Conservation (phyloP, 805 yeast genomes). For the Candida coleopterorum region DNA sequence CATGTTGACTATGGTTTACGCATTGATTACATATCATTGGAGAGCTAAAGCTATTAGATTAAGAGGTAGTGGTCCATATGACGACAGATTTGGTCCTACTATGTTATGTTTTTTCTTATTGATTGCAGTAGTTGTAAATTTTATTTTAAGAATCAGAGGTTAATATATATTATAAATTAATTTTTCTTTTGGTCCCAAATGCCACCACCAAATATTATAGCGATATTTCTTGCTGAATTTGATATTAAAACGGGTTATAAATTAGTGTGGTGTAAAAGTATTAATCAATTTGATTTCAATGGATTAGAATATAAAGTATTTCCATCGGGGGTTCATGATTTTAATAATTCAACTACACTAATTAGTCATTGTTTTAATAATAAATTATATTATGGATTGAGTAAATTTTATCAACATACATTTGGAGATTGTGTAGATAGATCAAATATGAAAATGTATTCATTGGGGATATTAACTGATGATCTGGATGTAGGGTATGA, state of each 20-base stretch:
- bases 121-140: constrained; percentile 91
- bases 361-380: constrained; percentile 23
- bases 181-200: background rate
- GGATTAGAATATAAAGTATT: constrained; percentile 37
- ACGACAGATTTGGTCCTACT: constrained; percentile 97
- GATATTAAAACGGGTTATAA: constrained; percentile 33
- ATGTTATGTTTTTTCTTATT: constrained; percentile 90
- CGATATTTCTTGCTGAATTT: constrained; percentile 32
- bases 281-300: constrained; percentile 13
- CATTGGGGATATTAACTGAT: constrained; percentile 33
- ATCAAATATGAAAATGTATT: constrained; percentile 32
- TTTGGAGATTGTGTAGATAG: constrained; percentile 15
- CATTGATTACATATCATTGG: constrained; percentile 96
- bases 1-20: constrained; percentile 96
- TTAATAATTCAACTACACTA: constrained; percentile 23
- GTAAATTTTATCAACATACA: constrained; percentile 25
- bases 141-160: constrained; percentile 71
- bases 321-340: constrained; percentile 40
- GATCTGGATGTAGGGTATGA: constrained; percentile 39
- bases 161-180: constrained; percentile 15
- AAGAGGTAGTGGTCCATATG: constrained; percentile 99
- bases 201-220: constrained; percentile 20
- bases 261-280: constrained; percentile 30
- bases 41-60: constrained; percentile 97
- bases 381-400: constrained; percentile 29